phyloP scores from a whole-genome alignment of 495 filamentous ascomycete genomes.

The Hypomontagnella submonticulosa region DNA sequence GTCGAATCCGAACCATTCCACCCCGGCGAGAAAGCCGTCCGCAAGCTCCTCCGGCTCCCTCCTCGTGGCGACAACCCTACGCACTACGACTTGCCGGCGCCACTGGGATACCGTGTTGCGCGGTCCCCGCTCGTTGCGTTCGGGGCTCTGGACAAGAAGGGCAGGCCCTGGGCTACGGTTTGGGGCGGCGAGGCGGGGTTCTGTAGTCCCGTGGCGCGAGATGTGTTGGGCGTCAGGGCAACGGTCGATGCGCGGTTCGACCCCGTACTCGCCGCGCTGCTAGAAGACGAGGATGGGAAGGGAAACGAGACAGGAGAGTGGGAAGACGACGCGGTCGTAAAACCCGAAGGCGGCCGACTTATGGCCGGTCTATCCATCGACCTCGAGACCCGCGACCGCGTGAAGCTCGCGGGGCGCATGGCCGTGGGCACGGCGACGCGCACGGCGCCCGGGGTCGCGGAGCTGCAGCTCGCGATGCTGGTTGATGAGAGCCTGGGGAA shows the following conservation, averaged over 20 bases:
- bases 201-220: slow-evolving; percentile 64
- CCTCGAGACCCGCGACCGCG: slow-evolving; percentile 69
- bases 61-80: slow-evolving; percentile 69
- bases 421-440: slow-evolving; percentile 60
- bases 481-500: slow-evolving; percentile 79
- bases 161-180: slow-evolving; percentile 76
- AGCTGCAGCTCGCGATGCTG: slow-evolving; percentile 72
- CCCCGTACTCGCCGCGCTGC: slow-evolving; percentile 64
- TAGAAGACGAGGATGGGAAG: slow-evolving; percentile 45
- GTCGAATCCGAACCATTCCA: slow-evolving; percentile 48
- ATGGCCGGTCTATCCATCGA: slow-evolving; percentile 74
- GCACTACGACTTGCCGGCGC: slow-evolving; percentile 61
- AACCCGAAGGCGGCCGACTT: slow-evolving; percentile 51
- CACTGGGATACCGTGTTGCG: slow-evolving; percentile 64
- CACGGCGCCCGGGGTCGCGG: slow-evolving; percentile 48
- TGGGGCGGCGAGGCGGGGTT: slow-evolving; percentile 79
- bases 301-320: slow-evolving; percentile 50
- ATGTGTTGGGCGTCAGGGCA: slow-evolving; percentile 68
- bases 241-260: slow-evolving; percentile 68
- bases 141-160: slow-evolving; percentile 71
- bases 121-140: slow-evolving; percentile 73
- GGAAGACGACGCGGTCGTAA: slow-evolving; percentile 47
- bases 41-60: slow-evolving; percentile 46
- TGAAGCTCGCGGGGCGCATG: slow-evolving; percentile 75
- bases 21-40: slow-evolving; percentile 50